Conservation (phyloP, 1,139 yeast species). For the Kluyveromyces marxianus region DNA sequence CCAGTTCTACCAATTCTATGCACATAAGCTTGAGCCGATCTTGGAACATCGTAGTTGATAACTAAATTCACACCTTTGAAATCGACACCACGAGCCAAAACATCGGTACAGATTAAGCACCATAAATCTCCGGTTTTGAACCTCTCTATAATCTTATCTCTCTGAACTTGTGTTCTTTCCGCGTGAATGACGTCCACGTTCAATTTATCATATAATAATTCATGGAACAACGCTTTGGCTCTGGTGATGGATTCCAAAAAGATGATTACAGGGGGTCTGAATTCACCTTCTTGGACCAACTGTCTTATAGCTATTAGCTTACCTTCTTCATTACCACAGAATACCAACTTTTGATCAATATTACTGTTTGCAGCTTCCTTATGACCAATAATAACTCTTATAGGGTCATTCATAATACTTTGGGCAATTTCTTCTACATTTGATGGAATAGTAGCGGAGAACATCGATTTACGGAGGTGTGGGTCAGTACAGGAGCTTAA, state of each 20-base stretch:
- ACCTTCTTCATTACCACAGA: conserved; percentile 92
- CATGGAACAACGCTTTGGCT: conserved; percentile 93
- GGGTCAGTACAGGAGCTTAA: conserved; percentile 51
- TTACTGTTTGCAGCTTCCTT: conserved; percentile 86
- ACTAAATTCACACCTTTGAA: conserved; percentile 93
- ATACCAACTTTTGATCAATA: conserved; percentile 78
- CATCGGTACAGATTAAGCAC: conserved; percentile 96
- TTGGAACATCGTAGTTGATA: conserved; percentile 94
- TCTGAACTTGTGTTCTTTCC: conserved; percentile 82
- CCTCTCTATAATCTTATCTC: conserved; percentile 76
- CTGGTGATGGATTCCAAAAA: conserved; percentile 88
- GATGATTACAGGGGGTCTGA: conserved; percentile 87
- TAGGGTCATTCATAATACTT: conserved; percentile 69
- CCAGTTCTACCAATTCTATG: conserved; percentile 99
- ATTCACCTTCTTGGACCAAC: conserved; percentile 74
- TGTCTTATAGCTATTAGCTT: conserved; percentile 87
- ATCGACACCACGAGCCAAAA: conserved; percentile 92
- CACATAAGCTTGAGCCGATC: conserved; percentile 87
- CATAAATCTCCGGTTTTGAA: conserved; percentile 87
- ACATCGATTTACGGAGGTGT: conserved; percentile 61
- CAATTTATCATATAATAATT: conserved; percentile 78
- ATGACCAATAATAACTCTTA: conserved; percentile 84
- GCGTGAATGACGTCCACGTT: conserved; percentile 96
- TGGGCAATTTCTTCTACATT: conserved; percentile 86
- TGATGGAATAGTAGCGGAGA: conserved; percentile 93